Percentiles rank a stretch among this genome's conserved stretches.
Evolutionary conservation across 2,329 filamentous ascomycete species (phyloP).

Genomic region (Hymenoscyphus fraxineus): DNA sequence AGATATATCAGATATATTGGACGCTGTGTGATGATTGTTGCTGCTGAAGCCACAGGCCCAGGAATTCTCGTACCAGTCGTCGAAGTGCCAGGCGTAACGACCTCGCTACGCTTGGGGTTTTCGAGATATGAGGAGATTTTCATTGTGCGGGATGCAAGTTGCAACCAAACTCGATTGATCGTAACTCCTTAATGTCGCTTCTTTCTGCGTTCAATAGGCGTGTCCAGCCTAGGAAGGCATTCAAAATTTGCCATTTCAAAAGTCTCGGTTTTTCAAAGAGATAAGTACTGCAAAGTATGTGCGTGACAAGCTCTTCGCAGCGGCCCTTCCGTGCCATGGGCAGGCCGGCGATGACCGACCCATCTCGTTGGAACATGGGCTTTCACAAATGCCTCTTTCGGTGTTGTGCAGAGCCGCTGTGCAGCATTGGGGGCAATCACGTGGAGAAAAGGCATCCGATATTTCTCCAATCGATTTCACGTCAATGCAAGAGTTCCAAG

Average conservation of each 20-base stretch:
- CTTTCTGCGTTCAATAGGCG: neutral
- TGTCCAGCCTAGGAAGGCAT: neutral
- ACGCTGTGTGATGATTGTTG: neutral
- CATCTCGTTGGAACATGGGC: neutral
- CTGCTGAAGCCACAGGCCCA: neutral
- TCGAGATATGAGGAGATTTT: neutral
- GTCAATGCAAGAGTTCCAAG: conserved; percentile 11
- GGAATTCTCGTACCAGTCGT: neutral
- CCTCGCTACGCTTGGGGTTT: neutral
- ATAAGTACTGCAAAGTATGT: neutral
- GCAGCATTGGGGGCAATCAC: neutral
- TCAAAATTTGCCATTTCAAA: neutral
- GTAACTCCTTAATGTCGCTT: neutral
- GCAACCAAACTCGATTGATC: neutral
- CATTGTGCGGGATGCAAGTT: neutral
- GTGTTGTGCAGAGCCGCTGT: neutral
- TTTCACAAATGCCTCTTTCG: neutral
- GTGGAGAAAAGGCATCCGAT: neutral
- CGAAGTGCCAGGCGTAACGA: neutral
- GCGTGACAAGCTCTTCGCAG: neutral
- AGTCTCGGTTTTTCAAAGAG: neutral
- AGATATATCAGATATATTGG: neutral
- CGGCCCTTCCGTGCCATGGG: neutral
- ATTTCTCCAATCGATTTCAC: conserved; percentile 8
- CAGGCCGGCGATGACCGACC: neutral